phyloP scores from a whole-genome alignment of 2,329 filamentous ascomycete species.

The Aureobasidium uvarum region DNA sequence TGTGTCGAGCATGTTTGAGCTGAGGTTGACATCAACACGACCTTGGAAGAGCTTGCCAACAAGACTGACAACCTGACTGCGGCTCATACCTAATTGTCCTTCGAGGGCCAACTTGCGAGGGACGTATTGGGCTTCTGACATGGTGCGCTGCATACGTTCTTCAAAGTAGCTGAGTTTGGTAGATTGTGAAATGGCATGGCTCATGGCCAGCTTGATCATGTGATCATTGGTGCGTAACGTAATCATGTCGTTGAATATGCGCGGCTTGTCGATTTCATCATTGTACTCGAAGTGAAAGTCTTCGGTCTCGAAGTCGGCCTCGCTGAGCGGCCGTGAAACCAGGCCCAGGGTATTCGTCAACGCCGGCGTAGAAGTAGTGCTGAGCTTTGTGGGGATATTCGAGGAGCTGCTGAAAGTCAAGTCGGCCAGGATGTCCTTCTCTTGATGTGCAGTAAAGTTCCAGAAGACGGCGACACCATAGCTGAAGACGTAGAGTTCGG shows the following conservation, averaged over 20 bases:
- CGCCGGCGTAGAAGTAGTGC: constrained; percentile 29
- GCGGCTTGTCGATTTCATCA: constrained; percentile 75
- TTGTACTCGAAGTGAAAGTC: constrained; percentile 99
- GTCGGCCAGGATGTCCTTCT: constrained; percentile 94
- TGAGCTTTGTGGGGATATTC: constrained; percentile 33
- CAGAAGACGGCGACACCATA: constrained; percentile 98
- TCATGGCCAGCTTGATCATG: constrained; percentile 98
- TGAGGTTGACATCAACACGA: constrained; percentile 94
- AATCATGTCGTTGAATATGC: constrained; percentile 99
- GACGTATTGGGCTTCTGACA: constrained; percentile 88
- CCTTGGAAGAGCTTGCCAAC: constrained; percentile 88
- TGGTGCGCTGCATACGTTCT: constrained; percentile 90
- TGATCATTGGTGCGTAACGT: constrained; percentile 91
- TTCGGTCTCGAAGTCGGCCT: constrained; percentile 93
- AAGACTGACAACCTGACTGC: constrained; percentile 89
- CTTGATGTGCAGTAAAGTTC: constrained; percentile 96
- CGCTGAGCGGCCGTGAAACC: constrained; percentile 73
- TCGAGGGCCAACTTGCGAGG: constrained; percentile 86
- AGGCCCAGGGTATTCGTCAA: constrained; percentile 56
- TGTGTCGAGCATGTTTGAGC: constrained; percentile 92
- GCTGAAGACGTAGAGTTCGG: constrained; percentile 95
- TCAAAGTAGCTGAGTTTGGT: constrained; percentile 97
- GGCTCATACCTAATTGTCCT: constrained; percentile 84
- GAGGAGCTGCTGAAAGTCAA: constrained; percentile 80
- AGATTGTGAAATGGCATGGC: constrained; percentile 94